Evolutionary conservation across 2,329 filamentous ascomycete species (phyloP).

Genomic region (Hirsutella thompsonii): DNA sequence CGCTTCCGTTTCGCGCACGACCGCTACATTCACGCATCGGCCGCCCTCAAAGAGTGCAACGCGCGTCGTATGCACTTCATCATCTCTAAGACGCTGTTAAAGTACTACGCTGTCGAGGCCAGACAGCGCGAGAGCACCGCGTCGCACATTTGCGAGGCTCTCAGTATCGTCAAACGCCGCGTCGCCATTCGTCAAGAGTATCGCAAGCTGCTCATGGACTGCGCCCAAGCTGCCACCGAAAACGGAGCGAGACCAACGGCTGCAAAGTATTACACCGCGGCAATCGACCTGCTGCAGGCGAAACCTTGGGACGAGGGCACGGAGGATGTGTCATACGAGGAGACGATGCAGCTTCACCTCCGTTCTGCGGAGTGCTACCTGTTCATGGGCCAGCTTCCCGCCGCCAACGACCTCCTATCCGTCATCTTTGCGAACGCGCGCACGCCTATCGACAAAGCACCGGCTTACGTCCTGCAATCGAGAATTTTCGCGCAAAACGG

Average conservation of each 20-base stretch:
- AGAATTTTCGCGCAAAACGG: constrained; percentile 66
- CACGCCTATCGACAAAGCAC: constrained; percentile 65
- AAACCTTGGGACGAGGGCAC: constrained; percentile 60
- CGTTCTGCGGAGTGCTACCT: constrained; percentile 73
- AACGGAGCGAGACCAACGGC: constrained; percentile 74
- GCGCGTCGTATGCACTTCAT: constrained; percentile 79
- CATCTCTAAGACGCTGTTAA: constrained; percentile 69
- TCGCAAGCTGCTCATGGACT: constrained; percentile 64
- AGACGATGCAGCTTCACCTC: constrained; percentile 70
- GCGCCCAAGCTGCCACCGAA: constrained; percentile 66
- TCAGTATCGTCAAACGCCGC: constrained; percentile 58
- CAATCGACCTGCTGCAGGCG: constrained; percentile 66
- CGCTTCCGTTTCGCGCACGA: constrained; percentile 83
- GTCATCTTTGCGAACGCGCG: constrained; percentile 59
- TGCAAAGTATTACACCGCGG: constrained; percentile 67
- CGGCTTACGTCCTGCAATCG: constrained; percentile 72
- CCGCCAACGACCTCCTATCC: constrained; percentile 55
- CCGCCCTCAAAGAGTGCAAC: constrained; percentile 55
- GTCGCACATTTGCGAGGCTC: constrained; percentile 67
- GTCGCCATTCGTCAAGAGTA: constrained; percentile 51
- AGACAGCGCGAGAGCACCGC: constrained; percentile 60
- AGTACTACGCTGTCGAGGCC: constrained; percentile 50
- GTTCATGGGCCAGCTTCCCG: constrained; percentile 58
- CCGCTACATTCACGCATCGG: constrained; percentile 66
- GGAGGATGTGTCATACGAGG: constrained; percentile 70